Evolutionary conservation across 73 alveolate species (phyloP).

Genomic region (Breviolum minutum): DNA sequence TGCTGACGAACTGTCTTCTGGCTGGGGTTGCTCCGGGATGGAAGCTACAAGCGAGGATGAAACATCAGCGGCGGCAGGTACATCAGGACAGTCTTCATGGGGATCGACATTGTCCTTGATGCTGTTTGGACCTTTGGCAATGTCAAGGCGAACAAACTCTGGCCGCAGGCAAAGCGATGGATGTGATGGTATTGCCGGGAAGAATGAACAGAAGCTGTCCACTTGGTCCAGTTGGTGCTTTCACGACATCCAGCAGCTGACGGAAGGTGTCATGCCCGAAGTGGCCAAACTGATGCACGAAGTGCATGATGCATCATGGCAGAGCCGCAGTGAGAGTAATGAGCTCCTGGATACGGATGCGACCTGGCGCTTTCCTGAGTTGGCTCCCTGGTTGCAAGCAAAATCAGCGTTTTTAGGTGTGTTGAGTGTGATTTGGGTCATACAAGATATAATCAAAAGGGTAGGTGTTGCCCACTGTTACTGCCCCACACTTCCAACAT

Average conservation of each 20-base stretch:
- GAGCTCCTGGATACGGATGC: conserved; percentile 81
- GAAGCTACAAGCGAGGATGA: too few species aligned
- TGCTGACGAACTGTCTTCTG: not conserved
- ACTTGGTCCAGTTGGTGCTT: conserved; percentile 68
- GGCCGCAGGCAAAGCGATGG: too few species aligned
- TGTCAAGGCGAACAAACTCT: not conserved
- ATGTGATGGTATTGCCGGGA: not conserved
- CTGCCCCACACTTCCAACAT: not conserved
- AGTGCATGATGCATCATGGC: conserved; percentile 72
- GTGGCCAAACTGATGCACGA: conserved; percentile 64
- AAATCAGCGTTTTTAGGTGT: not conserved
- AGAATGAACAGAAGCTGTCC: not conserved
- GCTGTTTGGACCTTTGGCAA: conserved; percentile 70
- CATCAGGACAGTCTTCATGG: conserved; percentile 32
- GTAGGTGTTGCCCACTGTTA: not conserved
- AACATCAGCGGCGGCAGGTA: not conserved
- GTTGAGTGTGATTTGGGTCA: not conserved
- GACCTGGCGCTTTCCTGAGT: conserved; percentile 81
- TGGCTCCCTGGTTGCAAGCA: not conserved
- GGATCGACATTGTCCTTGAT: conserved; percentile 75
- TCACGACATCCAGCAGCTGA: conserved; percentile 42
- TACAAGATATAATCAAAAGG: not conserved
- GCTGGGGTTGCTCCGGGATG: not conserved
- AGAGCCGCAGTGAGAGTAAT: conserved; percentile 15
- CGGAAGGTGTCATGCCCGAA: conserved; percentile 87